Evolutionary conservation across 129 eudicot genomes (phyloP).

Genomic region (Lonicera japonica): DNA sequence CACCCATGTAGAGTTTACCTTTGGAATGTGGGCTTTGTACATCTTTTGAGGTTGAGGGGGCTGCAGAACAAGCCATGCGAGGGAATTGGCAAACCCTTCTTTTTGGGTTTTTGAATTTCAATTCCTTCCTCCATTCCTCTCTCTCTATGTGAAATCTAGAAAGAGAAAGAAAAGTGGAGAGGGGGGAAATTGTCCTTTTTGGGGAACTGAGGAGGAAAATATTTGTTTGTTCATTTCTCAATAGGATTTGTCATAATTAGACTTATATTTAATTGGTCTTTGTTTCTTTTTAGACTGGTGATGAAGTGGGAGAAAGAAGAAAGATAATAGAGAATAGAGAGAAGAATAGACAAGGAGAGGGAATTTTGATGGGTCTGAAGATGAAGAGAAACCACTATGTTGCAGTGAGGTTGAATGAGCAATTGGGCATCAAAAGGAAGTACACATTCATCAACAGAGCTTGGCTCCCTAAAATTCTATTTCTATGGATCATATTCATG

Average conservation of each 20-base stretch:
- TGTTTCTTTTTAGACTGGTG: conserved; percentile 3
- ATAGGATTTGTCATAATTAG: too few species aligned
- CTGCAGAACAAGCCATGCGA: conserved; percentile 63
- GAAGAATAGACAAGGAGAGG: background rate
- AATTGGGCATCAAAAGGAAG: conserved; percentile 42
- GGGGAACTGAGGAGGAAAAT: background rate
- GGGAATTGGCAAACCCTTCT: conserved; percentile 4
- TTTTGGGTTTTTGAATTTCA: background rate
- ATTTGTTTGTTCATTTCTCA: background rate
- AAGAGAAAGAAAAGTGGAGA: background rate
- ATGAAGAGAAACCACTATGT: conserved; percentile 56
- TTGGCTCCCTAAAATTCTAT: conserved; percentile 31
- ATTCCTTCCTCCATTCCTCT: too few species aligned
- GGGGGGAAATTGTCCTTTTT: background rate
- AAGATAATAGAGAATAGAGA: background rate
- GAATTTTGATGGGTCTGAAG: conserved; percentile 37
- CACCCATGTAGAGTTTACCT: conserved; percentile 7
- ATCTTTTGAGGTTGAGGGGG: conserved; percentile 76
- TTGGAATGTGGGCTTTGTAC: conserved; percentile 56
- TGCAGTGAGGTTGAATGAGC: conserved; percentile 58
- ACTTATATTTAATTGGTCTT: background rate
- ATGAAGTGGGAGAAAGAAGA: conserved; percentile 17
- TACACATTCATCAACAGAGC: conserved; percentile 22
- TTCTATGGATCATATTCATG: conserved; percentile 34
- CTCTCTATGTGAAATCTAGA: background rate